These are phyloP conservation scores for Nemania serpens DNA, from an alignment of 2,329 filamentous ascomycete species.

Conservation along the genomic window DNA sequence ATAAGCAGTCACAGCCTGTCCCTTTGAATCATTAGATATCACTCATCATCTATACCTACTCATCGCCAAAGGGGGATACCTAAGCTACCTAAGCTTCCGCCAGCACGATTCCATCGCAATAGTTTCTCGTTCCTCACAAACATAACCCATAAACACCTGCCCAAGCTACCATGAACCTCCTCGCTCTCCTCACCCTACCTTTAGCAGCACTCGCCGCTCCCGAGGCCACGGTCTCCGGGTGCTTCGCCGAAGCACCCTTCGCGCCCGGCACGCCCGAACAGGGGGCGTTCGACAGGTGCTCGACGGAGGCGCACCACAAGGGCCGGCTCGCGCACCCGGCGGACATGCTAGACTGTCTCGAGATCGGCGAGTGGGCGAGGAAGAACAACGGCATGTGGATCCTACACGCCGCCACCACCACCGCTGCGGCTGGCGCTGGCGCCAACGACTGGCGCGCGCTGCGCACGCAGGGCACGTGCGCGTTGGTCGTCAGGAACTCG, in stretches of 20 bases:
- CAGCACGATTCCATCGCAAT: too few species aligned
- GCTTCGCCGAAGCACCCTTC: slow-evolving; percentile 8
- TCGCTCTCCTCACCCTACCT: slow-evolving; percentile 14
- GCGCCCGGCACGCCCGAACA: slow-evolving; percentile 6
- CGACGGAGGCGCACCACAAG: slow-evolving; percentile 3
- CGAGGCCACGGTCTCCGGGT: background rate
- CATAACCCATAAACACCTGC: background rate
- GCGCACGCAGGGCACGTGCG: slow-evolving; percentile 14
- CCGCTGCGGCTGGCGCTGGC: background rate
- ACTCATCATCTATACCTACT: background rate
- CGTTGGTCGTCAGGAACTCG: slow-evolving; percentile 23
- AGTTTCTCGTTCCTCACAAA: too few species aligned
- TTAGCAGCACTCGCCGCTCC: slow-evolving; percentile 18
- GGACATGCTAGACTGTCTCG: slow-evolving; percentile 24
- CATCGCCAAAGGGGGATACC: too few species aligned
- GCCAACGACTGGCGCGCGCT: slow-evolving; percentile 27
- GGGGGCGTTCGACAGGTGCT: slow-evolving; percentile 2
- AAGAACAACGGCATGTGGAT: slow-evolving; percentile 25
- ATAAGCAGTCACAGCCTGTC: background rate
- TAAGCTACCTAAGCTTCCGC: too few species aligned
- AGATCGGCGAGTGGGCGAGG: slow-evolving; percentile 22
- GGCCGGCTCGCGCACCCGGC: slow-evolving; percentile 9
- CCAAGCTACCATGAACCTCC: slow-evolving; percentile 13
- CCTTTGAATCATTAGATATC: background rate
- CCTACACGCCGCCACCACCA: slow-evolving; percentile 1